A percentile compares a stretch with the other conserved stretches of the same genome.
These are phyloP conservation scores for Lachancea mirantina DNA, from an alignment of 805 yeast species.

Conservation along the genomic window DNA sequence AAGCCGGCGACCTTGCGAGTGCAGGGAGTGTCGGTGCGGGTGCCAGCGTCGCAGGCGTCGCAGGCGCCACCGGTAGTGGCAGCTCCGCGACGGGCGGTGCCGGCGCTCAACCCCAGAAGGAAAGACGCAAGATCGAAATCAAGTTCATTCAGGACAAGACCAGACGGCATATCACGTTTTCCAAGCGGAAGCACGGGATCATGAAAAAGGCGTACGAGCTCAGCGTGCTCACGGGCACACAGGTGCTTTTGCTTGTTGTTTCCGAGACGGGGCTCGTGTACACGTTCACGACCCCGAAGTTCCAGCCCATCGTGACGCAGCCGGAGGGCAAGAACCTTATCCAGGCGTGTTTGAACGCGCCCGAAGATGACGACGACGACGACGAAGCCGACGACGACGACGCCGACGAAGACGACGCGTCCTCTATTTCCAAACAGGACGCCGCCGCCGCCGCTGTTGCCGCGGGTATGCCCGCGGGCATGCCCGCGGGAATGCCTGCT, in stretches of 20 bases:
- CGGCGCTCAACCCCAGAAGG: slow-evolving; percentile 33
- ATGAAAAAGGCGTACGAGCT: slow-evolving; percentile 99
- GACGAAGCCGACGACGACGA: slow-evolving; percentile 52
- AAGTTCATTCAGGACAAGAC: slow-evolving; percentile 96
- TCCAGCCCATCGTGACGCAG: slow-evolving; percentile 95
- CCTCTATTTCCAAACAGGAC: slow-evolving; percentile 13
- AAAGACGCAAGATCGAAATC: slow-evolving; percentile 88
- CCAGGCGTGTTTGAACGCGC: slow-evolving; percentile 95
- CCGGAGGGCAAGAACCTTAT: slow-evolving; percentile 95
- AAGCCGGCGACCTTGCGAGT: too few species aligned
- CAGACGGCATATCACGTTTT: slow-evolving; percentile 94
- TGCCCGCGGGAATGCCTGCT: slow-evolving; percentile 1
- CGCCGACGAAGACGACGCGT: slow-evolving; percentile 28
- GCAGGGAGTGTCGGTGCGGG: too few species aligned
- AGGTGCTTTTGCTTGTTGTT: slow-evolving; percentile 87
- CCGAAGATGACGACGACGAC: slow-evolving; percentile 71
- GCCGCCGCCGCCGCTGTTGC: slow-evolving; percentile 4
- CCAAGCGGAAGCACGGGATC: slow-evolving; percentile 97
- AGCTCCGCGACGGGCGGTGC: too few species aligned
- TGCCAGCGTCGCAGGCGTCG: too few species aligned
- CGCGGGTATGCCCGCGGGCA: slow-evolving; percentile 3
- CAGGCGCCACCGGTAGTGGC: too few species aligned
- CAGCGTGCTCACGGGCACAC: slow-evolving; percentile 95
- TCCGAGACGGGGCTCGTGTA: slow-evolving; percentile 98
- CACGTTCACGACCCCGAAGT: slow-evolving; percentile 97